Base-by-base conservation (phyloP, 441 rosid species). In the Euphorbia celastroides region DNA sequence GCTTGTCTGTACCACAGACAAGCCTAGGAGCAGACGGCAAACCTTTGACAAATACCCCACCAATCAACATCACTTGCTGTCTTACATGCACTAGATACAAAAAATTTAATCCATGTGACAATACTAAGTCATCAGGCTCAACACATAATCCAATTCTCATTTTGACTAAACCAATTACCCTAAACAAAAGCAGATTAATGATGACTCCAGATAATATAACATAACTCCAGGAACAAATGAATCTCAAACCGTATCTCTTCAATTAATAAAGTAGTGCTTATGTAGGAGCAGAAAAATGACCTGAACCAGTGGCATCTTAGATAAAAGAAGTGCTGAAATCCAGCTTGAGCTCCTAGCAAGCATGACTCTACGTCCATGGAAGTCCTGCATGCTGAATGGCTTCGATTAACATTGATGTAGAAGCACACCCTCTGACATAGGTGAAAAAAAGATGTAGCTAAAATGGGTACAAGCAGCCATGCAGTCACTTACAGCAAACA, bases 91-190 rank as follows among this genome's bases (percentile, higher is more conserved):
- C 27, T 55, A 38, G 30, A 48, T 48, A 48, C 25, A n/a, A 3
- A 23, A 13, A 50, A 32, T 14, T 25, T 58, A 19, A 56, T 41
- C 62, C 28, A 57, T 13, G 23, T 12, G 11, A 19, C 50, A 13
- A 60, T 9, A 59, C 7, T 23, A 9, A 31, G 27, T n/a, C 44
- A 38, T 57, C 30, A 64, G 52, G 23, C 55, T 23, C 59, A 65
- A 51, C 46, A 65, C 48, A 34, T 32, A 13, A 65, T 20, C 44
- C 48, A 52, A 22, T 12, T 52, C 27, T 26, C 22, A 27, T 55
- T 57, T 62, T 62, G 62, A 55, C 67, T 70, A 41, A 6, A 25
- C 60, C 27, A 59, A 27, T 30, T 23, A 20, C 16, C 36, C 9
- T 13, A n/a, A 1, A 17, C n/a, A 8, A 38, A 48, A 56, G 30